Evolutionary conservation across 768 basidiomycete species (phyloP).

Genomic region (Psilocybe subaeruginosa): DNA sequence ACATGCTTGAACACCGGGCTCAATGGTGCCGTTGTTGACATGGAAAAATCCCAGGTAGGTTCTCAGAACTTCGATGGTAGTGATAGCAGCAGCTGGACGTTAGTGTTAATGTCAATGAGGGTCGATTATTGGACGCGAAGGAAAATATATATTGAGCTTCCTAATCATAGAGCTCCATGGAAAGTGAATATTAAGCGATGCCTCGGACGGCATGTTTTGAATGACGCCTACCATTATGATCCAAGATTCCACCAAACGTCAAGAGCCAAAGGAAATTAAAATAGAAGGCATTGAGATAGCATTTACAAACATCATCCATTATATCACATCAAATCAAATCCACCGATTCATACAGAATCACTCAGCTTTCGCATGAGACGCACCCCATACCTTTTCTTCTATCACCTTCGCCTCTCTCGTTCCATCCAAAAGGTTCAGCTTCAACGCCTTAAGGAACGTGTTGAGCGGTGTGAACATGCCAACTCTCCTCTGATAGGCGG

Average conservation of each 20-base stretch:
- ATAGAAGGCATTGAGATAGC: neutral
- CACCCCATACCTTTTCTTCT: constrained; percentile 25
- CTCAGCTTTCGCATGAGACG: constrained; percentile 5
- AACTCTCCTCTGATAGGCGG: constrained; percentile 75
- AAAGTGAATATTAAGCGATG: too few relatives aligned
- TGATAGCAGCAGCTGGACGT: too few relatives aligned
- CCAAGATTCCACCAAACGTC: neutral
- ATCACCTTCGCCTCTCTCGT: constrained; percentile 13
- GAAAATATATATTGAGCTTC: too few relatives aligned
- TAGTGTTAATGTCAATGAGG: too few relatives aligned
- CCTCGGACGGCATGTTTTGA: too few relatives aligned
- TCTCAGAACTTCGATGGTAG: too few relatives aligned
- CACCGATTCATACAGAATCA: neutral
- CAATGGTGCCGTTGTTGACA: neutral
- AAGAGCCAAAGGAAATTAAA: neutral
- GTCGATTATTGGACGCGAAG: too few relatives aligned
- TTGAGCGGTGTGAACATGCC: constrained; percentile 68
- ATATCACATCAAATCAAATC: neutral
- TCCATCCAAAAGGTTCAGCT: constrained; percentile 11
- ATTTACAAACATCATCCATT: neutral
- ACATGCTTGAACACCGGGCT: neutral
- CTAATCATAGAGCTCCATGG: too few relatives aligned
- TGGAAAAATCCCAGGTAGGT: too few relatives aligned
- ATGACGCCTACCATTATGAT: neutral
- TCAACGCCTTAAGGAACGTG: constrained; percentile 18